phyloP scores from a whole-genome alignment of 1,284 basidiomycete genomes.

The Trametes sp. region DNA sequence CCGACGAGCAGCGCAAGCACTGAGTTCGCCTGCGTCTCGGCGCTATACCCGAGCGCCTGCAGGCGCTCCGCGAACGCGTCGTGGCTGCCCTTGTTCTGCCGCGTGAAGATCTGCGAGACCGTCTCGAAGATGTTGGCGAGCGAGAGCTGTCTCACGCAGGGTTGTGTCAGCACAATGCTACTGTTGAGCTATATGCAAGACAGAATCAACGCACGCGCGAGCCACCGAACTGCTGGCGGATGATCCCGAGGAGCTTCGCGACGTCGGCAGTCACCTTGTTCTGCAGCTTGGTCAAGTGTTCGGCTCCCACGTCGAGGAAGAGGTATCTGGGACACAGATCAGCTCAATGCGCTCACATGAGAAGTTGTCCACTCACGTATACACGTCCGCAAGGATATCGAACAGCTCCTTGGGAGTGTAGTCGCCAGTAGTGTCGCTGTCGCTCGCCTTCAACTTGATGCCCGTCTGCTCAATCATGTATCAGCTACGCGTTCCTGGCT shows the following conservation, averaged over 20 bases:
- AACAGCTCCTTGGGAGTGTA: conserved; percentile 71
- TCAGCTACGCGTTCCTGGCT: background rate
- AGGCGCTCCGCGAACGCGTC: conserved; percentile 65
- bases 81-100: conserved; percentile 53
- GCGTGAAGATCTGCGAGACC: conserved; percentile 56
- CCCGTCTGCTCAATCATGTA: conserved; percentile 60
- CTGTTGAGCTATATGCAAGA: too few species aligned
- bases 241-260: conserved; percentile 59
- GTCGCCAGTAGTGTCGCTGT: conserved; percentile 55
- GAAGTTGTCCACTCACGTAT: conserved; percentile 69
- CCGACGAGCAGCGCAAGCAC: conserved; percentile 76
- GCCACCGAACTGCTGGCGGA: conserved; percentile 50
- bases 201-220: conserved; percentile 25
- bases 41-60: conserved; percentile 58
- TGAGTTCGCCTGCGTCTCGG: conserved; percentile 69
- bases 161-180: too few species aligned
- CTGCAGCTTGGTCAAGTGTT: conserved; percentile 61
- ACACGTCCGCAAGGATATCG: conserved; percentile 70
- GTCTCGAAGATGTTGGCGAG: conserved; percentile 55
- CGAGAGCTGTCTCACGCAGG: conserved; percentile 60
- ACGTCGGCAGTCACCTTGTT: conserved; percentile 59
- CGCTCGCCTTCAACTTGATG: conserved; percentile 71
- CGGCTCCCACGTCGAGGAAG: conserved; percentile 74
- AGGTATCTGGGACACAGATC: conserved; percentile 55
- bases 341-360: too few species aligned